Percentiles rank a stretch among this genome's conserved stretches.
Evolutionary conservation across 495 filamentous ascomycete genomes (phyloP).

Genomic region (Penicillium cataractarum): DNA sequence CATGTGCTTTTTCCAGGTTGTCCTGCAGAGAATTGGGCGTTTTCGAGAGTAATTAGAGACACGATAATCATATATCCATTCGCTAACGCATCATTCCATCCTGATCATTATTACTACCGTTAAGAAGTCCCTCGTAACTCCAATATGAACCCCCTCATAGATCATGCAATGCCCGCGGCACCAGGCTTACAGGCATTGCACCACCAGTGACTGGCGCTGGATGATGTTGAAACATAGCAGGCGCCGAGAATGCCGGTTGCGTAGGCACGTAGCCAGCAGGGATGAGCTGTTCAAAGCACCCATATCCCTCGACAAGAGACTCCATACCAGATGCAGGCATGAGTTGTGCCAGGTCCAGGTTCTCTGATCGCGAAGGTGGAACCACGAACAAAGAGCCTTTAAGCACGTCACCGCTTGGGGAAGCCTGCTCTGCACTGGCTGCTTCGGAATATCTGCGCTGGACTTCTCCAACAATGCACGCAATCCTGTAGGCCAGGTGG

Average conservation of each 20-base stretch:
- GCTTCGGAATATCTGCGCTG: constrained; percentile 34
- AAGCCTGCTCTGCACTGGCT: constrained; percentile 15
- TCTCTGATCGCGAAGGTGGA: constrained; percentile 17
- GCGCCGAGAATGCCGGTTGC: constrained; percentile 18
- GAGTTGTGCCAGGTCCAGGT: constrained; percentile 27
- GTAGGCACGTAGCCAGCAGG: constrained; percentile 20
- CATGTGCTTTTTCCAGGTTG: neutral
- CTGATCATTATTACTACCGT: neutral
- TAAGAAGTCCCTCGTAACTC: neutral
- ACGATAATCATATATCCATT: constrained; percentile 2
- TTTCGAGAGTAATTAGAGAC: neutral
- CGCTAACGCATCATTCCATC: neutral
- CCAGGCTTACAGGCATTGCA: constrained; percentile 32
- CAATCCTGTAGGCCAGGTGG: constrained; percentile 42
- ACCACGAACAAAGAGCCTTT: constrained; percentile 21
- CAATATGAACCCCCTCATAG: constrained; percentile 14
- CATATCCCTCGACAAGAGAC: constrained; percentile 29
- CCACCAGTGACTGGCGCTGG: constrained; percentile 25
- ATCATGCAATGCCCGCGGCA: constrained; percentile 35
- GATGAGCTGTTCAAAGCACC: constrained; percentile 31
- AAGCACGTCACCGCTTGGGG: constrained; percentile 9
- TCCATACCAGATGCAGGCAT: constrained; percentile 26
- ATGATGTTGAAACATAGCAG: constrained; percentile 26
- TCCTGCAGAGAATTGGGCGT: neutral
- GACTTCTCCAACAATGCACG: constrained; percentile 33